These are phyloP conservation scores for Pezicula carpinea DNA, from an alignment of 2,329 filamentous ascomycete genomes.

Conservation along the genomic window DNA sequence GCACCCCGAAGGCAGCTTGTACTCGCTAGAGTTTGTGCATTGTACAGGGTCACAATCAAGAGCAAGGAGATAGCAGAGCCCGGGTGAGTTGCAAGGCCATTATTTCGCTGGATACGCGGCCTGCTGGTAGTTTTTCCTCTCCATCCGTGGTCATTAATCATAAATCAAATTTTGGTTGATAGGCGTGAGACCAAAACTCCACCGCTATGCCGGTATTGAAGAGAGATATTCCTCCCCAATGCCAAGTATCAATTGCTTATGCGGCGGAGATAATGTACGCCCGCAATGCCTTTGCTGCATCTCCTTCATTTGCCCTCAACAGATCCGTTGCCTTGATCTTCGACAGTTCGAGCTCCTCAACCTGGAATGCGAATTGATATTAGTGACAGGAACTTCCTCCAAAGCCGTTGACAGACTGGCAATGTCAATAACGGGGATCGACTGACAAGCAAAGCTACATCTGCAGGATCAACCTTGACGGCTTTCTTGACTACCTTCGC, in stretches of 20 bases:
- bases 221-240: constrained; percentile 1
- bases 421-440: neutral
- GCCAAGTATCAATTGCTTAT: constrained; percentile 4
- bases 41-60: too few relatives aligned
- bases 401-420: neutral
- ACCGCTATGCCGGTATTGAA: constrained; percentile 15
- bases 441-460: constrained; percentile 65
- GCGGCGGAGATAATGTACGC: constrained; percentile 43
- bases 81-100: neutral
- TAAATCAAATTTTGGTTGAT: neutral
- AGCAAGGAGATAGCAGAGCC: too few relatives aligned
- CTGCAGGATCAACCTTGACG: constrained; percentile 69
- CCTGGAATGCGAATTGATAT: constrained; percentile 34
- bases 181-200: constrained; percentile 9
- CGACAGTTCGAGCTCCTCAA: constrained; percentile 66
- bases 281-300: constrained; percentile 62
- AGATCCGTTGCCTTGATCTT: constrained; percentile 72
- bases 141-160: neutral
- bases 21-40: too few relatives aligned
- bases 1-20: too few relatives aligned
- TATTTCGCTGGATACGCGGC: neutral
- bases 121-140: neutral
- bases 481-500: constrained; percentile 50
- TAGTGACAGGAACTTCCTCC: constrained; percentile 5
- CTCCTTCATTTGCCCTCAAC: constrained; percentile 66